A percentile compares a stretch with the other conserved stretches of the same genome.
Evolutionary conservation across 2,329 filamentous ascomycete species (phyloP).

Genomic region (Teratosphaeria nubilosa): DNA sequence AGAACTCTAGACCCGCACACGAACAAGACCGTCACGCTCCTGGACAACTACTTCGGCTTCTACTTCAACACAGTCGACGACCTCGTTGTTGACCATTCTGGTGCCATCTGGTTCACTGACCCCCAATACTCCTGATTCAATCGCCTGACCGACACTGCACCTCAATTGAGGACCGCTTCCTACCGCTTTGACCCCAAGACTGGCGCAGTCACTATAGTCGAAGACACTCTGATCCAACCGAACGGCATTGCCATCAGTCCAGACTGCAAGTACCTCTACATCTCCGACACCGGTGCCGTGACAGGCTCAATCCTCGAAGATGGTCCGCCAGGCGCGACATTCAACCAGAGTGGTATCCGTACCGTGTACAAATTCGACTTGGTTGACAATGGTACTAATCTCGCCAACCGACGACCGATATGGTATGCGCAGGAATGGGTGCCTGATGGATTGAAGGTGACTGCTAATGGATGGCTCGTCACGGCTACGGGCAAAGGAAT

Average conservation of each 20-base stretch:
- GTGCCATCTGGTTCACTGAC: slow-evolving; percentile 43
- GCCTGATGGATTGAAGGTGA: slow-evolving; percentile 35
- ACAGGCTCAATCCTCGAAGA: slow-evolving; percentile 16
- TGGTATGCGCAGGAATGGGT: slow-evolving; percentile 31
- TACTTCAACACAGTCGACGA: slow-evolving; percentile 38
- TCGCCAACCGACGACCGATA: slow-evolving; percentile 32
- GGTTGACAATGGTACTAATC: slow-evolving; percentile 23
- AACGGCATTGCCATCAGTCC: slow-evolving; percentile 18
- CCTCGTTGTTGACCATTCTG: slow-evolving; percentile 31
- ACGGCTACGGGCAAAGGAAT: slow-evolving; percentile 31
- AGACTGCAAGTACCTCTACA: slow-evolving; percentile 35
- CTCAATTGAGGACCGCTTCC: slow-evolving; percentile 21
- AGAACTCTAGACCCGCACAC: slow-evolving; percentile 37
- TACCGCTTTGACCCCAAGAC: slow-evolving; percentile 36
- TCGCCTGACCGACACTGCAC: slow-evolving; percentile 27
- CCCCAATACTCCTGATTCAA: slow-evolving; percentile 31
- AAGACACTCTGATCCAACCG: slow-evolving; percentile 17
- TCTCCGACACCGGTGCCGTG: slow-evolving; percentile 32
- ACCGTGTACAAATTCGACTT: slow-evolving; percentile 34
- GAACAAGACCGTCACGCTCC: slow-evolving; percentile 29
- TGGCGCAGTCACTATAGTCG: slow-evolving; percentile 31
- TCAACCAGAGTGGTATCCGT: slow-evolving; percentile 24
- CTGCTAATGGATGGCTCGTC: slow-evolving; percentile 31
- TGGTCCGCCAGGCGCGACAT: slow-evolving; percentile 18
- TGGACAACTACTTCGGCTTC: slow-evolving; percentile 40